Evolutionary conservation across 768 basidiomycete species (phyloP), one percentile per base, ranked within the genome.

Genomic region (Amanita rubescens): DNA sequence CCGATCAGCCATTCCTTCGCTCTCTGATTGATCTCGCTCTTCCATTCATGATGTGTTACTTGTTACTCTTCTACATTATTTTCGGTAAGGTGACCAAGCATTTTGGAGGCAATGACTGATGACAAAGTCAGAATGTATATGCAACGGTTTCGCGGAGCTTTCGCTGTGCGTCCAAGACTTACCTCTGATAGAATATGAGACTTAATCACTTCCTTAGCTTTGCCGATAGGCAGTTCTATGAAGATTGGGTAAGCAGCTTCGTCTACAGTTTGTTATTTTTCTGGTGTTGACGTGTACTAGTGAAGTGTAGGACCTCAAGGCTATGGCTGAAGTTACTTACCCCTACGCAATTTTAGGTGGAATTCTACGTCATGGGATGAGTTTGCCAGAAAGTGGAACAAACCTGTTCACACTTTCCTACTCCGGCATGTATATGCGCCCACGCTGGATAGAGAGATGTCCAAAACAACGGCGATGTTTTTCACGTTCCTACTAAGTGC

Each of bases 351-450:
- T 4, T 58, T 34, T 32, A 73, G 82, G 89, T 97, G 95, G 95
- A 98, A 98, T 69, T 92, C 92, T 5, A 92, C 87, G 0, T 90
- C 92, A 2, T 94, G 89, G 90, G 95, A 97, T 60, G 92, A 97
- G 67, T 97, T 95, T 67, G 90, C 94, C 3, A 84, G 96, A 41
- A 94, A 95, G 71, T 98, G 96, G 95, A 98, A 98, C 71, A 93
- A 90, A 59, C 95, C 95, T 10, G 95, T 97, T 30, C 86, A 98
- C 59, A 77, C 78, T n/a, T 91, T 91, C 78, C 80, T 99, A 35
- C 78, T 98, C 15, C 84, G 92, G 10, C 96, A 99, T 65, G 94
- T 99, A 30, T 99, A 99, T 61, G 86, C 93, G 2, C 87, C 93
- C 9, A 82, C 90, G 6, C 72, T 80, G 42, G 79, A 83, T 50